Percentiles rank a stretch among this genome's conserved stretches.
phyloP scores from a whole-genome alignment of 2,329 filamentous ascomycete genomes.

The Lasiodiplodia theobromae region DNA sequence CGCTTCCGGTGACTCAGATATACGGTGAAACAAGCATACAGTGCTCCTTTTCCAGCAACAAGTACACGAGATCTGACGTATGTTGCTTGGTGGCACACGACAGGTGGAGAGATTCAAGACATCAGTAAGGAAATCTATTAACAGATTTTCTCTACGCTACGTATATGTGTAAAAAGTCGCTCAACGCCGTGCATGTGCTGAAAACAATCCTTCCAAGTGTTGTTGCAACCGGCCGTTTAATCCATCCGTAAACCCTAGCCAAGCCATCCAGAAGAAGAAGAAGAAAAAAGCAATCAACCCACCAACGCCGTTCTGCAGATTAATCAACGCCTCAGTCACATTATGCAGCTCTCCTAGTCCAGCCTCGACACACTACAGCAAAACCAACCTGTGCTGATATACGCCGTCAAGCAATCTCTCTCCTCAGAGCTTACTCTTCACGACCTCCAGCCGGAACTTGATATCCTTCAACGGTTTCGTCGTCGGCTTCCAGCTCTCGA shows the following conservation, averaged over 20 bases:
- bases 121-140: constrained; percentile 11
- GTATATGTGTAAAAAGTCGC: constrained; percentile 1
- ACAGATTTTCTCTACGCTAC: constrained; percentile 18
- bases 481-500: constrained; percentile 90
- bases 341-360: neutral
- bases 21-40: too few relatives aligned
- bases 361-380: neutral
- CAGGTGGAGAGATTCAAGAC: neutral
- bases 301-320: constrained; percentile 2
- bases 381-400: neutral
- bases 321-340: constrained; percentile 7
- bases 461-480: constrained; percentile 95
- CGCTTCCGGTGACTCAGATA: too few relatives aligned
- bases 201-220: neutral
- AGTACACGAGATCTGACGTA: too few relatives aligned
- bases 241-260: neutral
- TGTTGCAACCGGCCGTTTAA: neutral
- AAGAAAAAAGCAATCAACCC: neutral
- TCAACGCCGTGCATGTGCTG: constrained; percentile 1
- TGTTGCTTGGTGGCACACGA: too few relatives aligned
- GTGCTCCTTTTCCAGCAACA: too few relatives aligned
- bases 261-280: neutral
- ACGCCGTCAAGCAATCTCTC: neutral
- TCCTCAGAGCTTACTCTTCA: constrained; percentile 78
- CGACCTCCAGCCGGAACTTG: constrained; percentile 90